phyloP scores from a whole-genome alignment of 2,329 filamentous ascomycete species.

The Fusarium duplospermum region DNA sequence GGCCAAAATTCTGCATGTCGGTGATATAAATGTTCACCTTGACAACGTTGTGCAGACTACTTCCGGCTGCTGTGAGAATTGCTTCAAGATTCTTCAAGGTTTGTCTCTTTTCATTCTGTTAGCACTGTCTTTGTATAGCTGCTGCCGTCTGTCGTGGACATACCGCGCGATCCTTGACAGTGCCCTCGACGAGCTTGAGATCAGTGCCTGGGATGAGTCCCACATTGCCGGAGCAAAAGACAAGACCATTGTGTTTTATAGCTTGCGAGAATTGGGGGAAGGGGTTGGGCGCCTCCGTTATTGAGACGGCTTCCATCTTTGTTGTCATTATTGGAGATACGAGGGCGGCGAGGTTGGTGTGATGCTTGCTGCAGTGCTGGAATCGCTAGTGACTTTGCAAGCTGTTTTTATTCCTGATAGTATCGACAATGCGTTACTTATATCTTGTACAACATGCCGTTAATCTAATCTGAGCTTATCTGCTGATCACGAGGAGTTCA shows the following conservation, averaged over 20 bases:
- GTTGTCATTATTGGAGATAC: not conserved
- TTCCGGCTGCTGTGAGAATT: constrained; percentile 71
- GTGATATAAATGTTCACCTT: constrained; percentile 76
- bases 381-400: not conserved
- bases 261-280: constrained; percentile 70
- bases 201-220: constrained; percentile 66
- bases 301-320: constrained; percentile 10
- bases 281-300: constrained; percentile 15
- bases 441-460: not conserved
- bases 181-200: constrained; percentile 63
- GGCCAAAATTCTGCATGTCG: constrained; percentile 72
- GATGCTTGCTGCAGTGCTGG: not conserved
- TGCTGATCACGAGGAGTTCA: not conserved
- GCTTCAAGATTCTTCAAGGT: constrained; percentile 68
- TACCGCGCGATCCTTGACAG: constrained; percentile 61
- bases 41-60: constrained; percentile 68
- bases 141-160: constrained; percentile 17
- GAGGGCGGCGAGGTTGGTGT: not conserved
- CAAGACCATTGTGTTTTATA: constrained; percentile 71
- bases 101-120: constrained; percentile 48
- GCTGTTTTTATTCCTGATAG: not conserved
- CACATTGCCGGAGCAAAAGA: constrained; percentile 77
- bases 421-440: not conserved
- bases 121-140: constrained; percentile 36
- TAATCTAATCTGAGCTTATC: not conserved